A percentile compares a stretch with the other conserved stretches of the same genome.
phyloP scores from a whole-genome alignment of 345 rosid species.

The Citrus maxima region DNA sequence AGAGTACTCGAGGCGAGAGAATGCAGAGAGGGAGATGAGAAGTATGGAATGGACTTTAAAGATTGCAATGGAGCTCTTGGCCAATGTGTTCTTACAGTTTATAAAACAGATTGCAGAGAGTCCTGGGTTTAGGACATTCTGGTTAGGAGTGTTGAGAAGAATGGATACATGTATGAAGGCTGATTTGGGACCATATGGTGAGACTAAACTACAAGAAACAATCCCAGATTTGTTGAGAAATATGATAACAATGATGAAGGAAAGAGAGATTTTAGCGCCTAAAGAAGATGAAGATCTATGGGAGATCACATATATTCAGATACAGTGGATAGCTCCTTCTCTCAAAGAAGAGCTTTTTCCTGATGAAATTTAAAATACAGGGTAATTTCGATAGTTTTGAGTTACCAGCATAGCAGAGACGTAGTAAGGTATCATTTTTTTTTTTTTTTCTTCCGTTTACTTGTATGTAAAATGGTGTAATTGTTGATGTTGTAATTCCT shows the following conservation, averaged over 20 bases:
- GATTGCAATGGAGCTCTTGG: conserved; percentile 61
- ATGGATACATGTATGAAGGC: conserved; percentile 98
- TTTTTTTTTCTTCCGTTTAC: not conserved
- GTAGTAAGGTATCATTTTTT: not conserved
- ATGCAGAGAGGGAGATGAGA: conserved; percentile 75
- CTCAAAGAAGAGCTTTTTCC: conserved; percentile 86
- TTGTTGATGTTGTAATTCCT: not conserved
- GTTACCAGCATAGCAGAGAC: not conserved
- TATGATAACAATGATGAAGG: conserved; percentile 70
- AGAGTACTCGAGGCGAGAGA: conserved; percentile 73
- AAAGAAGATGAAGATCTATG: conserved; percentile 73
- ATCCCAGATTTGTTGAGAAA: conserved; percentile 62
- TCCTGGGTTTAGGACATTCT: conserved; percentile 71
- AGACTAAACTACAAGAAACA: conserved; percentile 46
- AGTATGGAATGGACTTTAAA: conserved; percentile 85
- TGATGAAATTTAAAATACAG: conserved; percentile 29
- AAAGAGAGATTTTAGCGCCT: conserved; percentile 53
- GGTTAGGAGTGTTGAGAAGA: conserved; percentile 86
- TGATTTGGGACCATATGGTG: conserved; percentile 66
- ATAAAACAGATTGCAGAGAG: conserved; percentile 50
- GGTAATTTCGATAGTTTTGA: not conserved
- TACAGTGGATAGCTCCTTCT: conserved; percentile 91
- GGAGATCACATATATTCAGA: conserved; percentile 86
- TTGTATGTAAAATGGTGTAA: not conserved
- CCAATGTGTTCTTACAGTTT: conserved; percentile 50